Evolutionary conservation across 2,329 filamentous ascomycete species (phyloP), one percentile per base, ranked within the genome.

Genomic region (Colletotrichum viniferum): DNA sequence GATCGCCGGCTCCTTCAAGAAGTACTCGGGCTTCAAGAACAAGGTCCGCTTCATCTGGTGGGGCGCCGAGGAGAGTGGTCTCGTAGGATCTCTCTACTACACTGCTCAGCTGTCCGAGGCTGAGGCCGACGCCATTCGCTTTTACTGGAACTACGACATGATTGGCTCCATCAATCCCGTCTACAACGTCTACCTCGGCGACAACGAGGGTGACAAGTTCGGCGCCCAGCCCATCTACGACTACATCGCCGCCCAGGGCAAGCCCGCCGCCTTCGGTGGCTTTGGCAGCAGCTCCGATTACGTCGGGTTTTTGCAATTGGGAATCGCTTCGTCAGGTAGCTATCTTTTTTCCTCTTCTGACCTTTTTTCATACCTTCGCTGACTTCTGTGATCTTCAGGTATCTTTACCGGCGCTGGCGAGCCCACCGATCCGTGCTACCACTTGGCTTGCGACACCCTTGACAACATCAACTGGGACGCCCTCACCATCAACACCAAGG

Each of bases 111-210:
- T 88, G 32, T 79, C 82, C 13, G 78, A 82, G 26, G 79, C 80
- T 3, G 85, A 87, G 60, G 82, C 83, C 1, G 85, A 89, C 76
- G 92, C 91, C 82, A 91, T 94, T 79, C 87, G 89, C 3, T 90
- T 94, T 36, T 93, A 93, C 85, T 90, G 94, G 81, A 93, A 94
- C 85, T 93, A 92, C 79, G 92, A 94, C 83, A 94, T 94, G 93
- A 92, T 94, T 71, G 87, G 84, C n/a, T 87, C 86, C 18, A 81
- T 82, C 5, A 78, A 80, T n/a, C 84, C 86, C 13, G 77, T 79
- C 55, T 88, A 83, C 78, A 80, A 79, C 69, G 82, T 88, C 9
- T 86, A 87, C 70, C 82, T 82, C n/a, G 80, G 84, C 58, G 83
- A 84, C 76, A 83, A 81, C 32, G 73, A 77, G 38, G 86, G 81